Evolutionary conservation across 1,284 basidiomycete species (phyloP).

Genomic region (Ceratobasidium sp.): DNA sequence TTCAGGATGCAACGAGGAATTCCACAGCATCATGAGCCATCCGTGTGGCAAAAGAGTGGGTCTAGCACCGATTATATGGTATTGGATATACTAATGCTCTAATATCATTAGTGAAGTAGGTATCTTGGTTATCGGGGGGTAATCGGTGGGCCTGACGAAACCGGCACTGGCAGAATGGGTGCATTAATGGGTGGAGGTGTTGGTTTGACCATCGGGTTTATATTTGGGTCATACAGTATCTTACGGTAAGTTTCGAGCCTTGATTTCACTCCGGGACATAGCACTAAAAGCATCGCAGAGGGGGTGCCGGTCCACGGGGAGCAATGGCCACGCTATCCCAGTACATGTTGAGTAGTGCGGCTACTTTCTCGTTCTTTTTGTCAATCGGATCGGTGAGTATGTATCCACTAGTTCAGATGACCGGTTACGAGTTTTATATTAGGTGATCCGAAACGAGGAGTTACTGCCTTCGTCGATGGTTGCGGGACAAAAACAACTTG

Average conservation of each 20-base stretch:
- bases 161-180: slow-evolving; percentile 70
- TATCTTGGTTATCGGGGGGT: slow-evolving; percentile 1
- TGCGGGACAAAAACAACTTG: slow-evolving; percentile 39
- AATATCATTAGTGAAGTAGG: slow-evolving; percentile 41
- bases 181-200: slow-evolving; percentile 90
- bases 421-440: neutral
- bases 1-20: slow-evolving; percentile 55
- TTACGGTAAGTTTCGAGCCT: slow-evolving; percentile 63
- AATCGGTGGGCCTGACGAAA: neutral
- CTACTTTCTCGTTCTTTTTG: slow-evolving; percentile 84
- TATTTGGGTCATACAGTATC: slow-evolving; percentile 90
- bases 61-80: neutral
- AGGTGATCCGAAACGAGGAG: slow-evolving; percentile 47
- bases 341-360: slow-evolving; percentile 91
- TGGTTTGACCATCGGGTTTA: slow-evolving; percentile 93
- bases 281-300: slow-evolving; percentile 55
- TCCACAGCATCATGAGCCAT: slow-evolving; percentile 56
- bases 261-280: too few species aligned
- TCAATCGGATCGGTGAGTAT: slow-evolving; percentile 75
- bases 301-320: slow-evolving; percentile 86
- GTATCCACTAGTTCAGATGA: neutral
- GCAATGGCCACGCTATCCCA: slow-evolving; percentile 85
- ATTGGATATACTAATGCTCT: neutral
- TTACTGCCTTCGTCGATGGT: slow-evolving; percentile 36
- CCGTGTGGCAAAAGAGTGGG: slow-evolving; percentile 75